Evolutionary conservation across 805 yeast genomes (phyloP).

Genomic region (Metschnikowia lunata): DNA sequence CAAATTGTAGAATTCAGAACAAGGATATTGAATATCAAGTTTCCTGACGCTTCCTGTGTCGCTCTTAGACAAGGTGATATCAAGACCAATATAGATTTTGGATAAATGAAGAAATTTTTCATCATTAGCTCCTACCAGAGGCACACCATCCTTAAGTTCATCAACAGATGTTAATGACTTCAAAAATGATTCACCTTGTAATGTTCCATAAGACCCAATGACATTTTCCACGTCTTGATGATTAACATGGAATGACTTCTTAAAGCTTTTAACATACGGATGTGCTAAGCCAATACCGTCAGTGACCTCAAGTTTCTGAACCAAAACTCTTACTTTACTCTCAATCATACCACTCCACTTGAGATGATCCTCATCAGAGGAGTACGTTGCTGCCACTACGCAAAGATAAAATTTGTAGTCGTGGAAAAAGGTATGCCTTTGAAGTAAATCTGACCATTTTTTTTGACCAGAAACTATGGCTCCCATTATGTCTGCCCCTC

Average conservation of each 20-base stretch:
- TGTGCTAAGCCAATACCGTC: conserved; percentile 81
- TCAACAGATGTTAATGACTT: neutral
- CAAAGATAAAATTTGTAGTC: conserved; percentile 84
- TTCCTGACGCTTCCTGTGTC: conserved; percentile 51
- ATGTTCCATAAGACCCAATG: conserved; percentile 59
- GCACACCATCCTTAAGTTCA: neutral
- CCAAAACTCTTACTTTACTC: conserved; percentile 74
- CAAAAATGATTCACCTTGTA: conserved; percentile 41
- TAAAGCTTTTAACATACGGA: conserved; percentile 77
- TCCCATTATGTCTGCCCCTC: conserved; percentile 70
- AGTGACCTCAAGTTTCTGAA: conserved; percentile 74
- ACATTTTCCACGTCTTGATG: conserved; percentile 53
- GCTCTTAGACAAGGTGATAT: conserved; percentile 34
- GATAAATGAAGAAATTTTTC: conserved; percentile 50
- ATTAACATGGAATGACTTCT: conserved; percentile 40
- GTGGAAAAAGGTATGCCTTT: conserved; percentile 76
- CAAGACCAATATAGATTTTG: conserved; percentile 77
- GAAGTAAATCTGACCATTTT: conserved; percentile 72
- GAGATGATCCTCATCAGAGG: conserved; percentile 73
- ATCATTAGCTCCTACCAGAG: conserved; percentile 8
- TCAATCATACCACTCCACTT: conserved; percentile 95
- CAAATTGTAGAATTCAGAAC: conserved; percentile 78
- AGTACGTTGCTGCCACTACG: conserved; percentile 71
- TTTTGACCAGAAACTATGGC: conserved; percentile 61
- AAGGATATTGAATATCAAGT: conserved; percentile 83